Base-by-base conservation (phyloP, 805 yeast species). In the Wickerhamomyces mucosus region DNA sequence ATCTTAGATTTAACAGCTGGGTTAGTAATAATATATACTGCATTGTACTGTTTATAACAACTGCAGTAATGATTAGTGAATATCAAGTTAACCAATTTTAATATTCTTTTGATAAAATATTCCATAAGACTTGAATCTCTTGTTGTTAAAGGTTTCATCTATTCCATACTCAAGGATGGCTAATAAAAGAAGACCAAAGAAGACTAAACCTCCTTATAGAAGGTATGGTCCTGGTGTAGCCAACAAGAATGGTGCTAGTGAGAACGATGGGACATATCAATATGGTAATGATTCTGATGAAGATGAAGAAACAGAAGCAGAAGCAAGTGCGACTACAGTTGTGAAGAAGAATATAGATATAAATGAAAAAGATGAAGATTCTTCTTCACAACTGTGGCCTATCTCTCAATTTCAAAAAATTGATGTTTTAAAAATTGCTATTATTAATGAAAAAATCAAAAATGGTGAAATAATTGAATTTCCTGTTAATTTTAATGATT, bases 181-280 rank as follows among this genome's bases (percentile, higher is more conserved):
- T 21, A 86, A 86, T 58, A 86, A 85, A 56, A 60, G 88, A 48
- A 69, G 96, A 53, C 86, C 95, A 9, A 80, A 79, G 64, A 80
- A 86, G 65, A 63, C 69, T 28, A 75, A 78, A 40, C 85, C 86
- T 34, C 86, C 88, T 6, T 86, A 82, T 58, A 68, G 75, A 55
- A 70, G 78, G 54, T 84, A 83, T 53, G 85, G 71, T 7, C 73
- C 69, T 8, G 64, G 63, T 7, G 48, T 40, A 7, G 45, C 41
- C 19, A 46, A 48, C 9, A 41, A 45, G 26, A 75, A 73, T 43
- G 66, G 71, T 20, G n/a, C n/a, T n/a, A n/a, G n/a, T n/a, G n/a
- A n/a, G n/a, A n/a, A n/a, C n/a, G n/a, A n/a, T n/a, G n/a, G n/a
- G n/a, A n/a, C n/a, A n/a, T n/a, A n/a, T n/a, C n/a, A n/a, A n/a